phyloP scores from a whole-genome alignment of 306 rosid genomes.

The Acmispon strigosus region DNA sequence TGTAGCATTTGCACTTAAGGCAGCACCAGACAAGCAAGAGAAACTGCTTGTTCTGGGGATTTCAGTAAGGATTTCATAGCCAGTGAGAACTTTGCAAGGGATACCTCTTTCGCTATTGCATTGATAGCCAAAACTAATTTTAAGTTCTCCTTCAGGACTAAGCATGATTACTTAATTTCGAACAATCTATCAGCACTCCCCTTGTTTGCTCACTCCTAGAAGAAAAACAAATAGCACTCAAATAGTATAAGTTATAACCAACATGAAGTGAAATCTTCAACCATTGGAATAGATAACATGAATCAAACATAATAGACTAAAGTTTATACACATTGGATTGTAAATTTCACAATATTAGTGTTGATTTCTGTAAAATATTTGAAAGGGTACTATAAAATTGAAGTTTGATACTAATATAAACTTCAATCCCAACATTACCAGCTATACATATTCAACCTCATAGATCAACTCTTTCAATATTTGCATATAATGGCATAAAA shows the following conservation, averaged over 20 bases:
- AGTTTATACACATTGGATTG: too few relatives aligned
- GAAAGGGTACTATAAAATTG: too few relatives aligned
- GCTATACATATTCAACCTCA: constrained; percentile 3
- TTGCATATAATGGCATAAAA: neutral
- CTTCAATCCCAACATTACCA: neutral
- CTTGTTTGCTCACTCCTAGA: too few relatives aligned
- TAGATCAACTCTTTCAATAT: neutral
- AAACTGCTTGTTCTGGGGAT: constrained; percentile 78
- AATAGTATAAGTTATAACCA: too few relatives aligned
- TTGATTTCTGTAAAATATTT: too few relatives aligned
- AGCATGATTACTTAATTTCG: constrained; percentile 26
- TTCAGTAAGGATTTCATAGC: constrained; percentile 33
- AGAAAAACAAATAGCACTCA: too few relatives aligned
- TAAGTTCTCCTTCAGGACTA: constrained; percentile 68
- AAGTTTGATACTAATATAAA: too few relatives aligned
- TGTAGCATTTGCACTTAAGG: constrained; percentile 90
- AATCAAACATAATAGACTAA: too few relatives aligned
- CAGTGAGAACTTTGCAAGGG: constrained; percentile 37
- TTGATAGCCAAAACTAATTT: constrained; percentile 96
- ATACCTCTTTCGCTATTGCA: constrained; percentile 44
- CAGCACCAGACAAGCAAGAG: constrained; percentile 97
- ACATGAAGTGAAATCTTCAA: too few relatives aligned
- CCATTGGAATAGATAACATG: too few relatives aligned
- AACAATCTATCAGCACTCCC: too few relatives aligned
- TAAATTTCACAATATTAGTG: too few relatives aligned